Conservation (phyloP, 2,329 filamentous ascomycete species). For the Nemania serpens region DNA sequence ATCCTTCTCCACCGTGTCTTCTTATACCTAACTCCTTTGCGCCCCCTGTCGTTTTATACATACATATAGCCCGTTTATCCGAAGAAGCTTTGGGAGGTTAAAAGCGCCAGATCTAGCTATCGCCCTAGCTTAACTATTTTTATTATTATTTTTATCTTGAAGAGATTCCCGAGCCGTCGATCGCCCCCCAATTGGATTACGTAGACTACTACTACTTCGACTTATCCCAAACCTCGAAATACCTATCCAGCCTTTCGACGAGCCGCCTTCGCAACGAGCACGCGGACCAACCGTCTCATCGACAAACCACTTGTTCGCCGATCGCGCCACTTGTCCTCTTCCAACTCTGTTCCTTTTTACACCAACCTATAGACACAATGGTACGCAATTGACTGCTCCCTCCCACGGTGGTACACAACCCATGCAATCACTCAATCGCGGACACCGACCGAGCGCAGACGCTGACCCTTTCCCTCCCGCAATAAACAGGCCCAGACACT, state of each 20-base stretch:
- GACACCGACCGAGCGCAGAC: not conserved
- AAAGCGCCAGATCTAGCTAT: too few relatives aligned
- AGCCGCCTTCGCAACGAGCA: not conserved
- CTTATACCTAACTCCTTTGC: not conserved
- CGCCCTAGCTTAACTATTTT: too few relatives aligned
- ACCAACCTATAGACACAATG: slow-evolving; percentile 32
- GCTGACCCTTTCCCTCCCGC: slow-evolving; percentile 7
- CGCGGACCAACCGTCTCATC: not conserved
- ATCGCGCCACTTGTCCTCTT: not conserved
- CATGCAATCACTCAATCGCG: not conserved
- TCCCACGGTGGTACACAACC: slow-evolving; percentile 38
- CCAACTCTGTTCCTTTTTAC: not conserved
- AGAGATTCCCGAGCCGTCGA: slow-evolving; percentile 13
- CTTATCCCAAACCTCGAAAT: not conserved
- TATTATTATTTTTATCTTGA: too few relatives aligned
- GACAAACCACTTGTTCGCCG: not conserved
- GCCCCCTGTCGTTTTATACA: slow-evolving; percentile 23
- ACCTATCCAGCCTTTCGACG: not conserved
- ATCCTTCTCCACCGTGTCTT: not conserved
- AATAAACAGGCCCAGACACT: slow-evolving; percentile 76
- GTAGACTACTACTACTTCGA: not conserved
- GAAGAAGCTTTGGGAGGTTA: not conserved
- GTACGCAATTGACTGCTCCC: slow-evolving; percentile 29
- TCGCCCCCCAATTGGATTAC: slow-evolving; percentile 7
- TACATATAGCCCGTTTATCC: not conserved